Evolutionary conservation across 163 green algal species (phyloP), one percentile per base, ranked within the genome.

Genomic region (Chlorella variabilis): DNA sequence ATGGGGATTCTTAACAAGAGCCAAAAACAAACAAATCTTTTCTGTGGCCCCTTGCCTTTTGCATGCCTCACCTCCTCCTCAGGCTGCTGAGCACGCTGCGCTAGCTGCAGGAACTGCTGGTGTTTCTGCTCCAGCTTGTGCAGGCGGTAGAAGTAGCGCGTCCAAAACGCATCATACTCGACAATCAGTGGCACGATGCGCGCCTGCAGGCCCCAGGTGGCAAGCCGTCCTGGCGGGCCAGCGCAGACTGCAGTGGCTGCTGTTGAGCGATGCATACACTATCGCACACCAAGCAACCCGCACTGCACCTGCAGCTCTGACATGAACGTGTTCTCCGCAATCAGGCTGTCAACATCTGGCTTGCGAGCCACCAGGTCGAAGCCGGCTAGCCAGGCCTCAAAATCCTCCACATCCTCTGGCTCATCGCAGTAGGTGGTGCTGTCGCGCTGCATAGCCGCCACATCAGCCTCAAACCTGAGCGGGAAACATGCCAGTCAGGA

Each of bases 391-490:
- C 93, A 97, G 2, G 79, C 69, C 15, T 77, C 85, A 84, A 90
- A 99, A 23, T 97, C 94, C 34, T 90, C 90, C 3, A 63, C 82
- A 78, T 98, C 91, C 41, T 95, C 95, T 0, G 96, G 96, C 86
- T 98, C 96, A 66, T 99, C 94, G 73, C 94, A 98, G 87, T 99
- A 99, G 27, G 96, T 99, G 66, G 62, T 84, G 83, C 91, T 96
- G 88, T 98, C 94, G 39, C 95, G 91, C 90, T 99, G 96, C 93
- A 99, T 98, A 8, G 93, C 91, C 17, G 81, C 90, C 31, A 98
- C 90, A 86, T 98, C 86, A n/a, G 87, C 74, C 5, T 94, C 87
- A 65, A 93, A 84, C 59, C 80, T 77, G 77, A 7, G 33, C 3
- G 36, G 21, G 34, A 29, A 7, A n/a, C n/a, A n/a, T n/a, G n/a